Evolutionary conservation across 2,329 filamentous ascomycete species (phyloP).

Genomic region (Cyphellophora attinorum): DNA sequence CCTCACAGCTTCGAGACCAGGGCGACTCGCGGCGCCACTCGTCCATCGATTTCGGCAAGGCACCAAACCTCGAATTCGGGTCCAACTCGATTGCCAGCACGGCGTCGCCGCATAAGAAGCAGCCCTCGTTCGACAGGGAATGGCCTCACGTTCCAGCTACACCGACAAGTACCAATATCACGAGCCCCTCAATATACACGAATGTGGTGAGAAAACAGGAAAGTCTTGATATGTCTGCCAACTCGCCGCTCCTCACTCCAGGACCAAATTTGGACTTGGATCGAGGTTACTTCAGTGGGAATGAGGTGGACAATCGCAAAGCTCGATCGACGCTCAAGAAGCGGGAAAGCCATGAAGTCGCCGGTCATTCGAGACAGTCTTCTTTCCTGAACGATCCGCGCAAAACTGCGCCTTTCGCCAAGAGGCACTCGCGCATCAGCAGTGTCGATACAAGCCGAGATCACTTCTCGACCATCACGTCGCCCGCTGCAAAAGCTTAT

Average conservation of each 20-base stretch:
- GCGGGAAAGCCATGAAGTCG: slow-evolving; percentile 34
- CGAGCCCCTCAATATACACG: slow-evolving; percentile 11
- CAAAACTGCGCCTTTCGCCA: slow-evolving; percentile 55
- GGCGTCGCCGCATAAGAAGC: slow-evolving; percentile 40
- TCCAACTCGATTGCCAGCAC: slow-evolving; percentile 5
- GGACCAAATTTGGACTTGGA: slow-evolving; percentile 54
- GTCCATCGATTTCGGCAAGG: slow-evolving; percentile 61
- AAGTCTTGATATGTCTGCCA: slow-evolving; percentile 9
- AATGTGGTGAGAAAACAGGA: slow-evolving; percentile 19
- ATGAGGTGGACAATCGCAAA: slow-evolving; percentile 66
- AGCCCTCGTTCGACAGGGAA: slow-evolving; percentile 48
- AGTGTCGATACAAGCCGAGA: slow-evolving; percentile 69
- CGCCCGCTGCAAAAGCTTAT: slow-evolving; percentile 59
- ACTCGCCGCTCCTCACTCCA: slow-evolving; percentile 23
- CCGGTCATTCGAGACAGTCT: slow-evolving; percentile 57
- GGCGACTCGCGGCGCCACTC: slow-evolving; percentile 82
- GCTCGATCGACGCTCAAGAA: slow-evolving; percentile 71
- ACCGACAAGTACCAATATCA: slow-evolving; percentile 22
- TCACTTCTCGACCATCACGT: slow-evolving; percentile 35
- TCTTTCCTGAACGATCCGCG: slow-evolving; percentile 70
- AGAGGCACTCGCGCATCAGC: slow-evolving; percentile 66
- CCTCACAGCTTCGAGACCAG: slow-evolving; percentile 70
- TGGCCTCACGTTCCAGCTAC: slow-evolving; percentile 44
- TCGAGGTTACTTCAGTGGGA: slow-evolving; percentile 86
- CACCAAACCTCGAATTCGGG: slow-evolving; percentile 19